Base-by-base conservation (phyloP, 495 filamentous ascomycete genomes). In the Daldinia loculata region DNA sequence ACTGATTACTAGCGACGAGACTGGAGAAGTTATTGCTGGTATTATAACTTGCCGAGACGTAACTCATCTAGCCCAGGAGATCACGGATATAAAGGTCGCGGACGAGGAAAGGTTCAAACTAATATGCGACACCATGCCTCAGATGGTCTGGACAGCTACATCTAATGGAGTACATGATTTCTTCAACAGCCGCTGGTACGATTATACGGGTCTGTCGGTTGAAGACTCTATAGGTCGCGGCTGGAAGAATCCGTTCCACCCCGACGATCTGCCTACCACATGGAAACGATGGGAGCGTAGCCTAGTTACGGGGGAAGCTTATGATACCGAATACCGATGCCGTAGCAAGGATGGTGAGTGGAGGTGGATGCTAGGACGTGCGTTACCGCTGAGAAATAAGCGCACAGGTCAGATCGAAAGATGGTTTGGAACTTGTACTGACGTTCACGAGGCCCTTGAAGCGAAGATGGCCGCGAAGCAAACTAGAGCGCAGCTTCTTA, bases 391-490 rank as follows among this genome's bases (percentile, higher is more conserved):
- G 61, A 80, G 80, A 57, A 86, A 91, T 69, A 84, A 84, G 59
- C 83, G 83, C 57, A 90, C 80, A 3, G 87, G 88, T 0, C 77
- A 80, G 32, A 91, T 93, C 45, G 79, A 89, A 61, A 90, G 90
- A 76, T 93, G 90, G 91, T 91, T 90, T 70, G 91, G 80, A 15
- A 87, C 88, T n/a, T 89, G 86, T 72, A 91, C 88, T 8, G 88
- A 92, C 53, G 88, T 91, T 27, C 85, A 91, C 70, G 87, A 90
- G 51, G 80, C 86, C 17, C 86, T 91, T 5, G 83, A 89, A 72
- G 80, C 87, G 1, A 84, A 89, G 57, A 82, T 87, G 38, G 80
- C 83, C 17, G 89, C 89, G 12, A 86, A 82, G 66, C 81, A 84
- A 57, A 87, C 83, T n/a, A 81, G 85, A 19, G 83, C 87, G 67